Percentiles rank a stretch among this genome's conserved stretches.
phyloP scores from a whole-genome alignment of 2,329 filamentous ascomycete species.

The Didymellaceae sp. region DNA sequence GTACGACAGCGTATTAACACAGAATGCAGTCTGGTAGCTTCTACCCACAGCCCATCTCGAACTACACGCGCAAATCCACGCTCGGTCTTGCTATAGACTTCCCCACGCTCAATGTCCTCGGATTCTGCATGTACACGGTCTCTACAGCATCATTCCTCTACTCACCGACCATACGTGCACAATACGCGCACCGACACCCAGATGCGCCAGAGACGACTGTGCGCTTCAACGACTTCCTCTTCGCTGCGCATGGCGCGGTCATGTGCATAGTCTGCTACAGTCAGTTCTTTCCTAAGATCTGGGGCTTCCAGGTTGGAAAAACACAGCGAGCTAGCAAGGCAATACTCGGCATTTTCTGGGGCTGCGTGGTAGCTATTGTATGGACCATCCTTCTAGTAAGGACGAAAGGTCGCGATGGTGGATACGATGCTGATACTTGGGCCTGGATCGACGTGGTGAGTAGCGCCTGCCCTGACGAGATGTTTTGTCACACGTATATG shows the following conservation, averaged over 20 bases:
- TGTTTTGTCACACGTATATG: background rate
- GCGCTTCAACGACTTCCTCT: conserved; percentile 86
- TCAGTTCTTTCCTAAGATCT: conserved; percentile 75
- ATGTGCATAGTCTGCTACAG: conserved; percentile 75
- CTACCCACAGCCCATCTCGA: conserved; percentile 87
- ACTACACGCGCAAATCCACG: conserved; percentile 77
- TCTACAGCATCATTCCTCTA: conserved; percentile 80
- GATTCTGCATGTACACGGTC: conserved; percentile 76
- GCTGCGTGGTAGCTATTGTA: conserved; percentile 65
- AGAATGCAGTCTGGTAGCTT: conserved; percentile 56
- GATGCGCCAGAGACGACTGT: conserved; percentile 80
- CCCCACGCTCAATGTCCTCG: conserved; percentile 74
- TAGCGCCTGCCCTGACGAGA: conserved; percentile 12
- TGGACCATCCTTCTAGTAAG: conserved; percentile 58
- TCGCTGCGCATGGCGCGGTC: conserved; percentile 80
- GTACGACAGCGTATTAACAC: conserved; percentile 1
- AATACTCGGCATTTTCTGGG: conserved; percentile 73
- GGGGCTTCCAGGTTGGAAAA: conserved; percentile 73
- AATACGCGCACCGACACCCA: conserved; percentile 84
- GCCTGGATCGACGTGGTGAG: conserved; percentile 70
- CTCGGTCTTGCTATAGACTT: conserved; percentile 88
- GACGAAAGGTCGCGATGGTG: conserved; percentile 49
- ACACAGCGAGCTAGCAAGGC: conserved; percentile 63
- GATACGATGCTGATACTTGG: conserved; percentile 59
- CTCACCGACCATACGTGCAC: conserved; percentile 75